A percentile compares a stretch with the other conserved stretches of the same genome.
Evolutionary conservation across 306 rosid genomes (phyloP).

Genomic region (Sicyos edulis): DNA sequence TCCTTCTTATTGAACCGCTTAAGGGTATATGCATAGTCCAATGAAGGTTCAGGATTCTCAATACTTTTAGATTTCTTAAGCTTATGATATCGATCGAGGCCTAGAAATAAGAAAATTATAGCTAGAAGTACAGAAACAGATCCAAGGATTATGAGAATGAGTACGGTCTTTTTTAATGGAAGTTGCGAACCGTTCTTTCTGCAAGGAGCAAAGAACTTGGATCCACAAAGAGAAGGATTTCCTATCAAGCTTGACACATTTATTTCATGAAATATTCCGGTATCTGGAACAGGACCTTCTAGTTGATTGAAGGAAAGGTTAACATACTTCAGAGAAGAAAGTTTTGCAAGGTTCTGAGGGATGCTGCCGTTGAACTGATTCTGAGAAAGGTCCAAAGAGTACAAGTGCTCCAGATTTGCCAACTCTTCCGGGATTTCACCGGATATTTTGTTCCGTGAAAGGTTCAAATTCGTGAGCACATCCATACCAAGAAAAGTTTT

Average conservation of each 20-base stretch:
- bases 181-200: conserved; percentile 26
- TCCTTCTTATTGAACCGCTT: conserved; percentile 52
- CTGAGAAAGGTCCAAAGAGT: conserved; percentile 70
- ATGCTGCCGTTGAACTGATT: conserved; percentile 61
- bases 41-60: conserved; percentile 35
- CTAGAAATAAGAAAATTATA: not conserved
- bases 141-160: conserved; percentile 10
- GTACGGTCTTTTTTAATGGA: conserved; percentile 13
- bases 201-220: conserved; percentile 42
- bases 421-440: conserved; percentile 53
- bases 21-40: conserved; percentile 37
- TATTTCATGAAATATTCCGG: conserved; percentile 50
- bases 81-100: not conserved
- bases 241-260: conserved; percentile 52
- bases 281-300: conserved; percentile 16
- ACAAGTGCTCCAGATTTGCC: conserved; percentile 44
- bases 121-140: not conserved
- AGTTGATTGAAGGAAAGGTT: conserved; percentile 79
- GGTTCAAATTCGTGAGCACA: conserved; percentile 55
- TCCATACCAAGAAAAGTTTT: conserved; percentile 39
- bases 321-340: conserved; percentile 47
- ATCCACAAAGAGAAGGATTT: conserved; percentile 69
- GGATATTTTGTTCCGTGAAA: conserved; percentile 58
- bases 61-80: conserved; percentile 20
- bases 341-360: conserved; percentile 43